Evolutionary conservation across 2,329 filamentous ascomycete genomes (phyloP).

Genomic region (Diaporthe aspalathi): DNA sequence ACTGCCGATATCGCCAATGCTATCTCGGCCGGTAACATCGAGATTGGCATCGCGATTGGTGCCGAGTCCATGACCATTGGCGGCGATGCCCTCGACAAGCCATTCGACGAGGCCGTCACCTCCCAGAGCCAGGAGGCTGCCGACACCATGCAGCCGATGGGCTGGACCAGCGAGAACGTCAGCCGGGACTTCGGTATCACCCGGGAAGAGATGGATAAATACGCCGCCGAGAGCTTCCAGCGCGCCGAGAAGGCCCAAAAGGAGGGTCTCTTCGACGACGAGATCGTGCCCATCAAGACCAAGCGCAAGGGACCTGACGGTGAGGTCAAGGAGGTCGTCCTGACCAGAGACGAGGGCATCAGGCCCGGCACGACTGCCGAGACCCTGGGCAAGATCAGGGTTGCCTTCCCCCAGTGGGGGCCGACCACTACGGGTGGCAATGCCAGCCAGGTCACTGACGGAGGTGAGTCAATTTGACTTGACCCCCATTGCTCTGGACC

Average conservation of each 20-base stretch:
- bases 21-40: slow-evolving; percentile 83
- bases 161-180: slow-evolving; percentile 97
- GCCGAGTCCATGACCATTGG: slow-evolving; percentile 87
- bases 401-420: slow-evolving; percentile 92
- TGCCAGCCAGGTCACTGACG: slow-evolving; percentile 94
- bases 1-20: slow-evolving; percentile 94
- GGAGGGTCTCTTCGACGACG: slow-evolving; percentile 89
- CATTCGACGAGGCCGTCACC: slow-evolving; percentile 83
- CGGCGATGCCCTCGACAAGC: slow-evolving; percentile 75
- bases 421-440: slow-evolving; percentile 91
- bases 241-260: slow-evolving; percentile 92
- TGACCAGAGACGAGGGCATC: slow-evolving; percentile 91
- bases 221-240: slow-evolving; percentile 87
- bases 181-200: slow-evolving; percentile 88
- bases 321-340: slow-evolving; percentile 78
- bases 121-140: slow-evolving; percentile 77
- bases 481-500: background rate
- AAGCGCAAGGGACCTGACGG: slow-evolving; percentile 87
- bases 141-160: slow-evolving; percentile 96
- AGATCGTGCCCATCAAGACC: slow-evolving; percentile 89
- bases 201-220: slow-evolving; percentile 84
- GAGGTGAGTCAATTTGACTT: slow-evolving; percentile 62
- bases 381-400: slow-evolving; percentile 82
- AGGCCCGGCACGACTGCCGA: slow-evolving; percentile 90
- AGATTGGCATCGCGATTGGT: slow-evolving; percentile 87